Evolutionary conservation across 169 alveolate species (phyloP), one percentile per base, ranked within the genome.

Genomic region (Plasmodium gonderi): DNA sequence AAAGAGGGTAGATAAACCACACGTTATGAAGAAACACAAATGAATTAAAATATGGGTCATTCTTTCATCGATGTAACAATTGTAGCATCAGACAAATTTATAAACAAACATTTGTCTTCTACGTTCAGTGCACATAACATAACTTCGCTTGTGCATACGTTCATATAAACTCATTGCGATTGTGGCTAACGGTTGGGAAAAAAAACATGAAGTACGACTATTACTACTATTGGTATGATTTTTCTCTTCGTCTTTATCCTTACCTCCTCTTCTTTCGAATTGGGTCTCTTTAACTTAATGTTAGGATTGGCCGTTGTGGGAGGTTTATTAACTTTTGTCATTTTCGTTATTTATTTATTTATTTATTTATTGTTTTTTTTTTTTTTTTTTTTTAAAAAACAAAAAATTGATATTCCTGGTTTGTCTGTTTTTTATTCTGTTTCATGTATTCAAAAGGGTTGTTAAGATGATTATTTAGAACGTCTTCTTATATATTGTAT

Each of bases 241-340:
- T 31, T 47, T 78, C 31, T 68, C 9, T 68, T 68, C 31, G 1
- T 68, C 31, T 68, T 68, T 68, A 11, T 29, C 36, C 29, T 60
- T 80, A 80, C 91, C 69, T 80, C 91, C 47, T 80, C 91, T 42
- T 78, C 87, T 80, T 80, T 80, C 29, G 91, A 80, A 80, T 60
- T 80, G 8, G 79, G 91, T 33, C 47, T 80, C 91, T 80, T 80
- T 36, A 80, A 20, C 47, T 80, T 80, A 14, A 78, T 78, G 26
- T 78, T 78, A 23, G 87, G 87, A 33, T 80, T 80, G 79, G 29
- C 26, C n/a, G 91, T 80, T 14, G 79, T 65, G 79, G 91, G 91
- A 7, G 91, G 91, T 64, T 80, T 80, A 36, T 80, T 80, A 60
- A 80, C 79, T 80, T 80, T 80, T 36, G 91, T 80, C 91, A 80